Evolutionary conservation across 495 filamentous ascomycete genomes (phyloP), one percentile per base, ranked within the genome.

Genomic region (Penicillium longicatenatum): DNA sequence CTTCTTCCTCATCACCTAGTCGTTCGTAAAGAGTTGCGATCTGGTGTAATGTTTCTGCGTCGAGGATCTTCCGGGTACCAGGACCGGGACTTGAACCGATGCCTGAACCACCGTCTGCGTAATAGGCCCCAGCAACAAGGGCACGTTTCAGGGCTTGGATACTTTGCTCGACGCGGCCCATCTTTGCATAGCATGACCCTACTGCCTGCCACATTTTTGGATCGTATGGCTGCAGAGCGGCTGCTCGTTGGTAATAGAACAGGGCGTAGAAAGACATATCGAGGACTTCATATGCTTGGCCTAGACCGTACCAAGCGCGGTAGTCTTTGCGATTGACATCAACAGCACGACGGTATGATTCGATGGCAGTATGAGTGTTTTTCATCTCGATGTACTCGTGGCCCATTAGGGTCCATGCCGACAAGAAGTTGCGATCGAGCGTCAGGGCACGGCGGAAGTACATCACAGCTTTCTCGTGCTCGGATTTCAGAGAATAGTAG

Each of bases 361-460:
- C 95, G 59, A 99, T 98, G 16, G 95, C 95, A 0, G 95, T 93
- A 65, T 99, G 95, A 0, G 95, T 99, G 65, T 99, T 99, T 65
- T 98, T 99, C 77, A 99, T 88, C 70, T 99, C 95, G 33, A 98
- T 91, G 70, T 97, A 99, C 68, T 99, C 95, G 69, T 98, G 95
- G 9, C 95, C 95, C 95, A 99, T 99, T 1, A 99, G 79, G 1
- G 93, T 99, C 95, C 95, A 99, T 14, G 95, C 95, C 5, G 90
- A 93, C 30, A 96, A 79, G 62, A 93, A 99, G 42, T 84, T 88
- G 10, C 93, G 89, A 69, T 99, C 95, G 1, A 99, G 81, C 2
- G 91, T 97, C n/a, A 99, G 77, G 0, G 95, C 95, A 17, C 95
- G 89, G 5, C 95, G 89, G 78, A 99, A 99, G 74, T 97, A 98